Percentiles rank a stretch among this genome's conserved stretches.
Evolutionary conservation across 805 yeast species (phyloP).

Genomic region (Saturnispora diversa): DNA sequence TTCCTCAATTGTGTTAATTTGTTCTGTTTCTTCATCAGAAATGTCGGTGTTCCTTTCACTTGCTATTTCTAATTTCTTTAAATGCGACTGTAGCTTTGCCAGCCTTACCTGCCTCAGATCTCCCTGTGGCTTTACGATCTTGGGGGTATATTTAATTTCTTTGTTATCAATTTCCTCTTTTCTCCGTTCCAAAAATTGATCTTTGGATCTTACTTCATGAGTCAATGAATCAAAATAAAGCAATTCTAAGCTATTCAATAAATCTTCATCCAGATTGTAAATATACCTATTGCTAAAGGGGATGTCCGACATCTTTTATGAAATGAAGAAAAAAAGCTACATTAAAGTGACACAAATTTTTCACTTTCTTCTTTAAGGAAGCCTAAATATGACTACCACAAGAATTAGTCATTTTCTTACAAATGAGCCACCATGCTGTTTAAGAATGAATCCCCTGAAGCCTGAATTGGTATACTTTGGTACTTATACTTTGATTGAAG

Average conservation of each 20-base stretch:
- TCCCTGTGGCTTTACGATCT: conserved; percentile 14
- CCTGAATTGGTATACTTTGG: conserved; percentile 52
- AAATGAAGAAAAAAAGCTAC: neutral
- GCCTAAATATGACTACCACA: conserved; percentile 8
- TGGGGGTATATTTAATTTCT: neutral
- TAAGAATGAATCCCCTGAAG: conserved; percentile 50
- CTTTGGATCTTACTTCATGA: conserved; percentile 24
- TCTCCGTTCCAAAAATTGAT: conserved; percentile 17
- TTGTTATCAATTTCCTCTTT: conserved; percentile 11
- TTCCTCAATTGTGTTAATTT: neutral
- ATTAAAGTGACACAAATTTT: too few species aligned
- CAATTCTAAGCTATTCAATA: conserved; percentile 41
- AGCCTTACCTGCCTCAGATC: conserved; percentile 8
- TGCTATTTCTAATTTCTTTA: conserved; percentile 4
- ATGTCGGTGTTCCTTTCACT: neutral
- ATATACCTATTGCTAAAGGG: conserved; percentile 37
- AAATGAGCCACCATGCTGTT: conserved; percentile 74
- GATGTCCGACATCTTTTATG: conserved; percentile 2
- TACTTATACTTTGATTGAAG: conserved; percentile 65
- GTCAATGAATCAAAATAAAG: conserved; percentile 48
- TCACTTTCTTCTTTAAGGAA: neutral
- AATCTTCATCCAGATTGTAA: conserved; percentile 35
- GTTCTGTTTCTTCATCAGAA: neutral
- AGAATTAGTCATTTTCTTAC: conserved; percentile 34
- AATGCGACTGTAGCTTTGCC: neutral